Conservation (phyloP, 805 yeast species). For the Candida nitratophila region DNA sequence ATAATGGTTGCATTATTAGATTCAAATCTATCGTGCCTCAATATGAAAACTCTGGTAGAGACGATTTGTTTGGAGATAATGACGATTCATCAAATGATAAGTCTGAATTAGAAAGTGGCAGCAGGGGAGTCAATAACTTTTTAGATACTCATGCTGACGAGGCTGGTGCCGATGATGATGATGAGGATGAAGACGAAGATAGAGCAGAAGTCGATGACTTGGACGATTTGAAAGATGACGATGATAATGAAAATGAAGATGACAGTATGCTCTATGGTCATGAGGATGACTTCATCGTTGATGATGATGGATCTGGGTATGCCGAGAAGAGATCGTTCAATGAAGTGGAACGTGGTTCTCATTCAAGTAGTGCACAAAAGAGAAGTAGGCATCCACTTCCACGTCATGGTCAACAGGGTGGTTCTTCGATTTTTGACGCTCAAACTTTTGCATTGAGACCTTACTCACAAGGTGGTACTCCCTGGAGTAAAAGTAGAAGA, state of each 20-base stretch:
- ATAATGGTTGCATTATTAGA: constrained; percentile 31
- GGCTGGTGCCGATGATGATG: constrained; percentile 13
- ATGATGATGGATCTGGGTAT: constrained; percentile 53
- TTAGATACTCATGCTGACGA: constrained; percentile 12
- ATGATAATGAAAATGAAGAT: constrained; percentile 25
- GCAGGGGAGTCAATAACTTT: constrained; percentile 2
- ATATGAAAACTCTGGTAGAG: not conserved
- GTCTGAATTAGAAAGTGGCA: constrained; percentile 8
- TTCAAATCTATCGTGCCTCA: constrained; percentile 12
- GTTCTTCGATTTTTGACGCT: too few species aligned
- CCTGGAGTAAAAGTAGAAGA: constrained; percentile 64
- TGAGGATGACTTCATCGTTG: constrained; percentile 53
- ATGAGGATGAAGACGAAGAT: constrained; percentile 22
- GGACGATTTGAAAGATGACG: constrained; percentile 32
- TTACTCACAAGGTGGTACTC: constrained; percentile 84
- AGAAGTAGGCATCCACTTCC: not conserved
- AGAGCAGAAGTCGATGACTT: constrained; percentile 32
- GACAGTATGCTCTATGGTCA: constrained; percentile 29
- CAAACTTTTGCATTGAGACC: constrained; percentile 41
- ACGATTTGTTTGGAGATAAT: constrained; percentile 6
- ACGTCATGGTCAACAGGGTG: too few species aligned
- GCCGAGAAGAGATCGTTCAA: not conserved
- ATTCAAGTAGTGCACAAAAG: not conserved
- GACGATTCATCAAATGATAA: constrained; percentile 9
- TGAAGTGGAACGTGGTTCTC: not conserved